Evolutionary conservation across 257 asterid species (phyloP), one percentile per base, ranked within the genome.

Genomic region (Paulownia fortunei): DNA sequence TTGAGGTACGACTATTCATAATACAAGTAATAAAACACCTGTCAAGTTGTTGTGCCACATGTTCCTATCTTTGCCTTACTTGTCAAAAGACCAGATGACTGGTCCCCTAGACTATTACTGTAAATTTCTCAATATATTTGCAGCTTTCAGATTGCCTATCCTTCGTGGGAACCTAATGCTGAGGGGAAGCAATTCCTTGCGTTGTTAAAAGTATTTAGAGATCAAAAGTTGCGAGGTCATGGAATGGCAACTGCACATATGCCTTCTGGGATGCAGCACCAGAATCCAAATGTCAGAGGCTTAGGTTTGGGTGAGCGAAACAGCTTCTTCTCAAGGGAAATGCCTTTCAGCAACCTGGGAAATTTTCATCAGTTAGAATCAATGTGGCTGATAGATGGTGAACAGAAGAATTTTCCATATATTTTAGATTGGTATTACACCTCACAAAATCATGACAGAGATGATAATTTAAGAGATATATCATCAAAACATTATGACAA

Each of bases 341-440:
- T 55, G 9, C 84, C 87, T 15, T 61, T 77, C 54, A 73, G 60
- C 44, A 78, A 82, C 55, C 32, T 30, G 3, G 88, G 87, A 51
- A 75, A 81, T 75, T 86, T 84, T 27, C 72, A 87, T 73, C 89
- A 81, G 83, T 78, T 83, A 3, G 91, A 84, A 67, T 84, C 96
- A 3, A 76, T 88, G 90, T 90, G 92, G 98, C 87, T 85, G 78
- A 83, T 87, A 34, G 92, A 90, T 27, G 88, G 83, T 1, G 94
- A 88, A 84, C 94, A 79, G 49, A 87, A 83, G 62, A 86, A 78
- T 51, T 85, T 86, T 68, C 97, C 97, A 0, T 96, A 96, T 70
- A 93, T 96, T 67, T 85, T 96, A 37, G 99, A 96, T 72, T 90
- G 97, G 92, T 92, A 84, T 77, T 96, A 96, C 64, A 88, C 93